A percentile compares a stretch with the other conserved stretches of the same genome.
Conservation (phyloP, 2,329 filamentous ascomycete genomes). For the Cladosporium sp. region DNA sequence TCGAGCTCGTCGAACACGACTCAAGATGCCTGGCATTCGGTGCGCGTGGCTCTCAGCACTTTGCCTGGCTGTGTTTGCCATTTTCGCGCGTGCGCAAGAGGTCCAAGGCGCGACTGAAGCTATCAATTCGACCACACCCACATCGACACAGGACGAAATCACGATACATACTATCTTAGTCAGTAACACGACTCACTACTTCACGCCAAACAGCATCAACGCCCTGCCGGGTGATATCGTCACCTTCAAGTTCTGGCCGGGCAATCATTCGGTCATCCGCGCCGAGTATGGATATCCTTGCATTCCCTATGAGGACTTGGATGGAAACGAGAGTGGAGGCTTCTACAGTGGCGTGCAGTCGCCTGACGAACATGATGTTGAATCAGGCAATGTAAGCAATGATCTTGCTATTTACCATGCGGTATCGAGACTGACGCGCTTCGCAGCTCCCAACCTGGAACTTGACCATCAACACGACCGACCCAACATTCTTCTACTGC, state of each 20-base stretch:
- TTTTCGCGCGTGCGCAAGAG: not conserved
- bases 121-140: slow-evolving; percentile 19
- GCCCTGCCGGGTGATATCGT: slow-evolving; percentile 44
- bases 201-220: slow-evolving; percentile 39
- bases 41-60: not conserved
- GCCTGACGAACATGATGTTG: slow-evolving; percentile 2
- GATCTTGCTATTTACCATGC: too few relatives aligned
- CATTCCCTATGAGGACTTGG: slow-evolving; percentile 36
- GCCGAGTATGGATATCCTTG: slow-evolving; percentile 45
- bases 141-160: slow-evolving; percentile 24
- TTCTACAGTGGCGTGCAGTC: slow-evolving; percentile 26
- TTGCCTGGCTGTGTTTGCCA: not conserved
- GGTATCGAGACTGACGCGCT: not conserved
- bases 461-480: slow-evolving; percentile 57
- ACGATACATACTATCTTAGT: slow-evolving; percentile 39
- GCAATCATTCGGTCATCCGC: slow-evolving; percentile 46
- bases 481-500: slow-evolving; percentile 70
- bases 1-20: not conserved
- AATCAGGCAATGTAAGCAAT: slow-evolving; percentile 4
- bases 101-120: slow-evolving; percentile 16
- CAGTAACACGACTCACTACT: slow-evolving; percentile 39
- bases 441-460: slow-evolving; percentile 32
- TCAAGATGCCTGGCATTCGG: slow-evolving; percentile 4
- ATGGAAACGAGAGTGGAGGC: slow-evolving; percentile 21
- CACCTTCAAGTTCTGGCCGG: slow-evolving; percentile 44